phyloP scores from a whole-genome alignment of 768 basidiomycete species.

The Amanita phalloides region DNA sequence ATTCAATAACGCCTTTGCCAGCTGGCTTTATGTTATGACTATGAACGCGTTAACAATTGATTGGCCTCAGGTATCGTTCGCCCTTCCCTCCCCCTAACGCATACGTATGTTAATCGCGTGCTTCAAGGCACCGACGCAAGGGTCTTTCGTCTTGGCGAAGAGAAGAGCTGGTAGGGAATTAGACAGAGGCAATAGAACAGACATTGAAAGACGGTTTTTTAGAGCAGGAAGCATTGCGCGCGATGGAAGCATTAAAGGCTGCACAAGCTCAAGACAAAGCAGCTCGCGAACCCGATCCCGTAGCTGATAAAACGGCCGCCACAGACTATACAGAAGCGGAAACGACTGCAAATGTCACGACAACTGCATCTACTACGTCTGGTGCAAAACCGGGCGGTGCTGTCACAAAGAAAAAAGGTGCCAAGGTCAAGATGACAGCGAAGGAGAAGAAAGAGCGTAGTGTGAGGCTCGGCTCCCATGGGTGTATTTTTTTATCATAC shows the following conservation, averaged over 20 bases:
- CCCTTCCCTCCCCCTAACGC: background rate
- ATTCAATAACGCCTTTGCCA: constrained; percentile 92
- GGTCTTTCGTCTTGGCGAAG: constrained; percentile 48
- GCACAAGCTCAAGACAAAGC: constrained; percentile 20
- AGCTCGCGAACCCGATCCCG: constrained; percentile 21
- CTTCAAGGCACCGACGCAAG: constrained; percentile 45
- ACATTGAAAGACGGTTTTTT: background rate
- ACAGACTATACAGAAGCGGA: constrained; percentile 30
- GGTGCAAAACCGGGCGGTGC: constrained; percentile 25
- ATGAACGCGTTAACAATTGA: constrained; percentile 95
- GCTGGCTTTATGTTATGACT: constrained; percentile 84
- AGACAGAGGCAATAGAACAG: background rate
- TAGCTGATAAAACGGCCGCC: constrained; percentile 29
- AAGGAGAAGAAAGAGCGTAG: constrained; percentile 80
- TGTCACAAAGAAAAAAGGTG: constrained; percentile 41
- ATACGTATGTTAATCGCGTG: background rate
- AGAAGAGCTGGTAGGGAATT: constrained; percentile 43
- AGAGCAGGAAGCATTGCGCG: constrained; percentile 54
- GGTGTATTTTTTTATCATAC: background rate
- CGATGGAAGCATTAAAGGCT: constrained; percentile 40
- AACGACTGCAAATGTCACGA: constrained; percentile 19
- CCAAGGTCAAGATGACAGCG: constrained; percentile 57
- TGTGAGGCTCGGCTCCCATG: constrained; percentile 26
- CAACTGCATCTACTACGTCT: constrained; percentile 24
- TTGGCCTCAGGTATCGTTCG: constrained; percentile 67